Conservation (phyloP, 208 protist species). For the Trichomonas gallinae region DNA sequence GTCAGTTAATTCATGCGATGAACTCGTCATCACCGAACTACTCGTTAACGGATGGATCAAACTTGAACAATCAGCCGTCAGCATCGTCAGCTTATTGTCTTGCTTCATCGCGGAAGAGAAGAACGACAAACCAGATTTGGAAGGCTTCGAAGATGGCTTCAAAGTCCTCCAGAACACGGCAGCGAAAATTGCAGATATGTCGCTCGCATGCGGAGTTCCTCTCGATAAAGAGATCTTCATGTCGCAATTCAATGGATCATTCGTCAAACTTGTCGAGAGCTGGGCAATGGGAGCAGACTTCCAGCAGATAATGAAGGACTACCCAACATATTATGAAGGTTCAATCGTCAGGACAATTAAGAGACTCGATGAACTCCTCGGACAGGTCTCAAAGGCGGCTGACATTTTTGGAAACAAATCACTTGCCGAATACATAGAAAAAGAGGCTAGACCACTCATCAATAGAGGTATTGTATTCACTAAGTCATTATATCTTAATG, state of each 20-base stretch:
- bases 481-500: constrained; percentile 70
- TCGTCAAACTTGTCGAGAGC: neutral
- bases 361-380: constrained; percentile 76
- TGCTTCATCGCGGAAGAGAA: neutral
- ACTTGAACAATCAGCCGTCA: constrained; percentile 58
- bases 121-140: neutral
- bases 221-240: neutral
- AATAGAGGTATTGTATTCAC: constrained; percentile 98
- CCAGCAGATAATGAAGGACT: neutral
- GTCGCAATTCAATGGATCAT: neutral
- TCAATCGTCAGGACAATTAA: neutral
- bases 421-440: constrained; percentile 65
- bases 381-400: constrained; percentile 53
- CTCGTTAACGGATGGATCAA: constrained; percentile 85
- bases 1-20: constrained; percentile 89
- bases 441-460: constrained; percentile 73
- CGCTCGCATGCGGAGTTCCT: neutral
- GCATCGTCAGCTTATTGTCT: neutral
- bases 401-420: constrained; percentile 92
- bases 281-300: neutral
- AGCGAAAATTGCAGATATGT: neutral
- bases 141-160: neutral
- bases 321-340: neutral
- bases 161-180: neutral
- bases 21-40: constrained; percentile 91